Evolutionary conservation across 768 basidiomycete genomes (phyloP), one percentile per base, ranked within the genome.

Genomic region (Mycena belliarum): DNA sequence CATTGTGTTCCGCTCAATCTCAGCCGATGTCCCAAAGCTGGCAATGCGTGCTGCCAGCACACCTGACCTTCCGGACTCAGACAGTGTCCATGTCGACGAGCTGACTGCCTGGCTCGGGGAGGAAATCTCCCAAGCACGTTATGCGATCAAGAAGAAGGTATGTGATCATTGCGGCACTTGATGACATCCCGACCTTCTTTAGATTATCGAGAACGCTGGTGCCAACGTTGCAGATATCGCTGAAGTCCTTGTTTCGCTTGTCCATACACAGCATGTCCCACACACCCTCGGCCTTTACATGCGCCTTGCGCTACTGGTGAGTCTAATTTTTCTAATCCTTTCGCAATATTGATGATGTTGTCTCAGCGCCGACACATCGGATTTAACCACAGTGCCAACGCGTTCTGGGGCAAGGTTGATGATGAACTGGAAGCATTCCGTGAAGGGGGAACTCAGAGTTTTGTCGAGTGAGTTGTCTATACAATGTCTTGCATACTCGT

Each of bases 81-180:
- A 51, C 40, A 51, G 50, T 16, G 14, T 51, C 20, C 50, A 51
- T 42, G 28, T 29, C 20, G 50, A 51, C 12, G 50, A 51, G 40
- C 28, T 51, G 28, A 28, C 5, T 23, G 11, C 26, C 12, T 51
- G 50, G 40, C 50, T 51, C 15, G 40, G 50, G 9, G 40, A 41
- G 16, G 50, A 51, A 32, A 42, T 51, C 23, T 51, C 50, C 8
- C 50, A 51, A 43, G 50, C 50, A 20, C 51, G 51, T 43, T 52
- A 52, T 20, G 29, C 51, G 11, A 43, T 52, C 11, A 52, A 52
- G 51, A 52, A 43, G 41, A 52, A 32, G 41, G 51, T 52, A 15
- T 16, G 14, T 24, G 4, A 12, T 25, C 41, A 16, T 32, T 6
- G 20, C n/a, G 21, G 4, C 29, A 16, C 23, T 24, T 16, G 11